phyloP scores from a whole-genome alignment of 1,284 basidiomycete species.

The Naganishia sp. region DNA sequence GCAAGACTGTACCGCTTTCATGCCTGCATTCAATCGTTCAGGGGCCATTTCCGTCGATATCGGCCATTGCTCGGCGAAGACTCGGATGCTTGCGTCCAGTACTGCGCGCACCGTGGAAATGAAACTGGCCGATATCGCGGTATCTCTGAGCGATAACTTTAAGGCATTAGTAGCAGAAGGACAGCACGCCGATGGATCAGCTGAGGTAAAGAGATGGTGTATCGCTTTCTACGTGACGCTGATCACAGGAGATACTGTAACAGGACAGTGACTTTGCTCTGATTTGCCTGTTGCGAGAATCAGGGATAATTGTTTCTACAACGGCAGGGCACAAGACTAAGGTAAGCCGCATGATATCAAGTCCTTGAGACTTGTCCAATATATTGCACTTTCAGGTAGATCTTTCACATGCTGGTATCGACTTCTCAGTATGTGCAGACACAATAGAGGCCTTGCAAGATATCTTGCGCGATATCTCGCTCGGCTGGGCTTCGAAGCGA shows the following conservation, averaged over 20 bases:
- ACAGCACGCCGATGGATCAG: constrained; percentile 15
- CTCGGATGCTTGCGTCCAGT: constrained; percentile 69
- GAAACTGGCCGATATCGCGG: constrained; percentile 29
- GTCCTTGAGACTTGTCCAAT: neutral
- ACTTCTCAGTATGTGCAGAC: constrained; percentile 13
- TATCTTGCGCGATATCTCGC: constrained; percentile 2
- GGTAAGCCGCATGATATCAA: neutral
- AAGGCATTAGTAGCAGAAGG: constrained; percentile 60
- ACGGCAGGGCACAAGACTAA: neutral
- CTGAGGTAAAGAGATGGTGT: neutral
- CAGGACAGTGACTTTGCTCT: constrained; percentile 66
- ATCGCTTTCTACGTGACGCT: neutral
- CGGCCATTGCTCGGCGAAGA: constrained; percentile 66
- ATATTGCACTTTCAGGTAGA: neutral
- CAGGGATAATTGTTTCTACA: neutral
- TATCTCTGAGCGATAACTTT: constrained; percentile 36
- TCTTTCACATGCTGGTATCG: constrained; percentile 8
- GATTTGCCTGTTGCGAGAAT: constrained; percentile 17
- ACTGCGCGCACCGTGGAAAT: constrained; percentile 62
- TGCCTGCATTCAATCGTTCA: constrained; percentile 58
- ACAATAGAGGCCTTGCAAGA: constrained; percentile 13
- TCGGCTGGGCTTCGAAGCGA: neutral
- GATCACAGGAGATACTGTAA: constrained; percentile 46
- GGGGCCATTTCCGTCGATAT: constrained; percentile 69
- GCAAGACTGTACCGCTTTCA: constrained; percentile 68